Percentiles rank a stretch among this genome's conserved stretches.
phyloP scores from a whole-genome alignment of 2,329 filamentous ascomycete species.

The Chaetomium sp. region DNA sequence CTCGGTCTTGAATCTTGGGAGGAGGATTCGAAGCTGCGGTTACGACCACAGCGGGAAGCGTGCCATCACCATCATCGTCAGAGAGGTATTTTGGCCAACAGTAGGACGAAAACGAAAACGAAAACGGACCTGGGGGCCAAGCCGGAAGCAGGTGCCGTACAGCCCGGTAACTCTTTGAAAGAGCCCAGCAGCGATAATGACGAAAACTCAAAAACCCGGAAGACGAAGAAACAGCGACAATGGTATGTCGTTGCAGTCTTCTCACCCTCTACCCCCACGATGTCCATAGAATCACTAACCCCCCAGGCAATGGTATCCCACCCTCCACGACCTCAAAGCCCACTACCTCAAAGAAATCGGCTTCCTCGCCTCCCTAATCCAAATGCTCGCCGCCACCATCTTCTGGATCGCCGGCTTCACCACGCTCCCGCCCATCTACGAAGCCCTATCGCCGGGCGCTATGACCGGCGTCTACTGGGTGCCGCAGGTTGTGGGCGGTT shows the following conservation, averaged over 20 bases:
- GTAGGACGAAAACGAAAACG: too few relatives aligned
- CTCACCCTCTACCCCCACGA: too few relatives aligned
- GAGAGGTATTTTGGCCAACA: too few relatives aligned
- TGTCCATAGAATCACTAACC: neutral
- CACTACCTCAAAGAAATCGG: constrained; percentile 58
- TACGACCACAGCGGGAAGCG: constrained; percentile 12
- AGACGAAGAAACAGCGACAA: neutral
- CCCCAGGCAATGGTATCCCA: constrained; percentile 52
- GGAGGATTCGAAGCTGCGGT: constrained; percentile 23
- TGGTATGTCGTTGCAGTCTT: constrained; percentile 2
- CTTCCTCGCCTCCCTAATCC: constrained; percentile 52
- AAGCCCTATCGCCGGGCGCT: constrained; percentile 39
- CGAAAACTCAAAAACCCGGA: too few relatives aligned
- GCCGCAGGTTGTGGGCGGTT: constrained; percentile 55
- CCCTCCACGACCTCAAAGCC: constrained; percentile 46
- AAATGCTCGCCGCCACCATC: constrained; percentile 53
- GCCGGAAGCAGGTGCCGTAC: too few relatives aligned
- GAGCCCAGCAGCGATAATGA: neutral
- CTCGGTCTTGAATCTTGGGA: constrained; percentile 18
- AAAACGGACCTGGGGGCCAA: too few relatives aligned
- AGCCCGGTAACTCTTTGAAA: too few relatives aligned
- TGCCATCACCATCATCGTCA: constrained; percentile 21
- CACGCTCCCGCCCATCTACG: constrained; percentile 49
- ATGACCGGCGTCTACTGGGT: constrained; percentile 55
- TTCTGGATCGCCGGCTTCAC: constrained; percentile 61